Conservation (phyloP, 305 asterid genomes). For the Solanum hybrid region DNA sequence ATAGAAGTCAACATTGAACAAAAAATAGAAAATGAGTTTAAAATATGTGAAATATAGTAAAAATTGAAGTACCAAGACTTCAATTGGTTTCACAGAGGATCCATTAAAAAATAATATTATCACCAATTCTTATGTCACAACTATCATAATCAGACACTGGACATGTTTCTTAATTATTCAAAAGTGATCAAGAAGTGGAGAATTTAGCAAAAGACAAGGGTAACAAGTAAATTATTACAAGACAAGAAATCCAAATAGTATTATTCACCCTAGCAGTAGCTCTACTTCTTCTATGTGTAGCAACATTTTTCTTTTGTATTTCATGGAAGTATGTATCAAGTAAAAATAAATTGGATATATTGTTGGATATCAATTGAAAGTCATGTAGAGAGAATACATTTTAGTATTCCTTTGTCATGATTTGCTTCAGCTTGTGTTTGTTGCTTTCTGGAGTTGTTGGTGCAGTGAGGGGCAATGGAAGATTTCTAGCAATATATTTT, state of each 20-base stretch:
- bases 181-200: not conserved
- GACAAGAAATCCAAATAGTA: too few species aligned
- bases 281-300: not conserved
- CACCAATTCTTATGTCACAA: not conserved
- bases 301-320: not conserved
- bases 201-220: not conserved
- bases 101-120: not conserved
- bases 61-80: not conserved
- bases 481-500: not conserved
- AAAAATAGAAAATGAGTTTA: not conserved
- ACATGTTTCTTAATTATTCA: not conserved
- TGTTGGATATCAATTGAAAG: not conserved
- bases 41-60: not conserved
- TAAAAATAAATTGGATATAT: not conserved
- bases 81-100: not conserved
- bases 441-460: not conserved
- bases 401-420: not conserved
- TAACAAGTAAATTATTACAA: too few species aligned
- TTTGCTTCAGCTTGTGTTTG: not conserved
- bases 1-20: not conserved
- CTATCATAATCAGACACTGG: not conserved
- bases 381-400: not conserved
- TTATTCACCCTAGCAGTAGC: not conserved
- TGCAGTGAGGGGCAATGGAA: not conserved
- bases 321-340: not conserved